phyloP scores from a whole-genome alignment of 371 early-diverging fungal genomes.

The Rhizopus sp. region DNA sequence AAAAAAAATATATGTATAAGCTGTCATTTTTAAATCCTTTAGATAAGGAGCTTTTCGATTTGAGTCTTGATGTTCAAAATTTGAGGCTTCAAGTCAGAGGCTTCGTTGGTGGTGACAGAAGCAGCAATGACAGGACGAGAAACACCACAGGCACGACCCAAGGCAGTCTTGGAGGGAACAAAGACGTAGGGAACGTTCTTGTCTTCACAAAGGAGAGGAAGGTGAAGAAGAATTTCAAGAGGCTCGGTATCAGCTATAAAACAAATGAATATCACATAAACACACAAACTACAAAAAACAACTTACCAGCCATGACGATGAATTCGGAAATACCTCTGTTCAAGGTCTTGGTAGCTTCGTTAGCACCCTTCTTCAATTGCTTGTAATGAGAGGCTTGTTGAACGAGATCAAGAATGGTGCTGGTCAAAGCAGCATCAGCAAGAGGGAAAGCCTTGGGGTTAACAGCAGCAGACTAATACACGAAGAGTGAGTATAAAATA shows the following conservation, averaged over 20 bases:
- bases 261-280: constrained; percentile 2
- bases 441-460: constrained; percentile 92
- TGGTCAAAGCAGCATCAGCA: constrained; percentile 90
- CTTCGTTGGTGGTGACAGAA: constrained; percentile 96
- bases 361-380: constrained; percentile 99
- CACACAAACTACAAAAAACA: background rate
- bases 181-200: constrained; percentile 99
- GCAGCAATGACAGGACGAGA: constrained; percentile 93
- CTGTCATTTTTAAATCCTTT: constrained; percentile 24
- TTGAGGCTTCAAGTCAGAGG: constrained; percentile 91
- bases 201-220: constrained; percentile 99
- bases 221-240: constrained; percentile 95
- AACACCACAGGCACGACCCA: constrained; percentile 99
- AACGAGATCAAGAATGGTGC: constrained; percentile 94
- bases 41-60: constrained; percentile 92
- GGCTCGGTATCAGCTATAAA: constrained; percentile 93
- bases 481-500: too few relatives aligned
- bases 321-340: constrained; percentile 99
- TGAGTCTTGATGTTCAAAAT: constrained; percentile 88
- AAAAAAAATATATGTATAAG: constrained; percentile 1
- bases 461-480: constrained; percentile 26
- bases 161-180: constrained; percentile 94
- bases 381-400: constrained; percentile 98
- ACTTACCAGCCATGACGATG: constrained; percentile 92
- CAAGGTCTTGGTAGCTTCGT: constrained; percentile 99